Conservation (phyloP, 2,329 filamentous ascomycete genomes). For the Aspergillus ibericus region DNA sequence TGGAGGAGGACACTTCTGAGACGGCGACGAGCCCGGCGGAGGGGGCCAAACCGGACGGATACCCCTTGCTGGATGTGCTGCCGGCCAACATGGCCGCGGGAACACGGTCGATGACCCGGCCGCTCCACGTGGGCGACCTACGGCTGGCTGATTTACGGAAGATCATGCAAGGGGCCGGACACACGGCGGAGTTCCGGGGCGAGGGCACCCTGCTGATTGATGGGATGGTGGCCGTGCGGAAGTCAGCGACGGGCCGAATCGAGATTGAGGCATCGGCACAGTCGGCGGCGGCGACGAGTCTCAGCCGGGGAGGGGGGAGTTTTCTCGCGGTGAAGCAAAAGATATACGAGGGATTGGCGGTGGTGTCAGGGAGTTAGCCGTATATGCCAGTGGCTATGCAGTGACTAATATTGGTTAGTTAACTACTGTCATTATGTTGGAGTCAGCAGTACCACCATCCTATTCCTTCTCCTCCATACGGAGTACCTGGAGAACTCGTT, state of each 20-base stretch:
- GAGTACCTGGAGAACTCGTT: too few relatives aligned
- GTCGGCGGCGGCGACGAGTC: slow-evolving; percentile 44
- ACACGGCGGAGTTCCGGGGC: slow-evolving; percentile 87
- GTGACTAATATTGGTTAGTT: too few relatives aligned
- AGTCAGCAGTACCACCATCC: not conserved
- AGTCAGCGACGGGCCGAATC: slow-evolving; percentile 81
- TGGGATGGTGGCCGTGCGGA: slow-evolving; percentile 81
- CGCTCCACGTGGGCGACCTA: slow-evolving; percentile 91
- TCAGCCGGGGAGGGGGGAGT: slow-evolving; percentile 59
- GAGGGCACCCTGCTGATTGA: slow-evolving; percentile 91
- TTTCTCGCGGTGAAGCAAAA: slow-evolving; percentile 86
- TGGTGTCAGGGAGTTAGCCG: slow-evolving; percentile 73
- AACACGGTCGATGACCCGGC: slow-evolving; percentile 74
- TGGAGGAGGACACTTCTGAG: slow-evolving; percentile 47
- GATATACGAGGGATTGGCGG: slow-evolving; percentile 91
- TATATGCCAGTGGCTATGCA: too few relatives aligned
- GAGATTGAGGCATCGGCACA: slow-evolving; percentile 78
- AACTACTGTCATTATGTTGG: too few relatives aligned
- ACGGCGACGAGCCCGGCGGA: slow-evolving; percentile 19
- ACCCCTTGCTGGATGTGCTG: slow-evolving; percentile 60
- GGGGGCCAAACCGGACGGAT: slow-evolving; percentile 27
- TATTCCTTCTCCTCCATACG: too few relatives aligned
- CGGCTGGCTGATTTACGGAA: slow-evolving; percentile 83
- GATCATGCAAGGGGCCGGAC: slow-evolving; percentile 76
- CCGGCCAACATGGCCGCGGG: slow-evolving; percentile 66